Evolutionary conservation across 371 early-diverging fungal genomes (phyloP), one percentile per base, ranked within the genome.

Genomic region (Mucor mucedo): DNA sequence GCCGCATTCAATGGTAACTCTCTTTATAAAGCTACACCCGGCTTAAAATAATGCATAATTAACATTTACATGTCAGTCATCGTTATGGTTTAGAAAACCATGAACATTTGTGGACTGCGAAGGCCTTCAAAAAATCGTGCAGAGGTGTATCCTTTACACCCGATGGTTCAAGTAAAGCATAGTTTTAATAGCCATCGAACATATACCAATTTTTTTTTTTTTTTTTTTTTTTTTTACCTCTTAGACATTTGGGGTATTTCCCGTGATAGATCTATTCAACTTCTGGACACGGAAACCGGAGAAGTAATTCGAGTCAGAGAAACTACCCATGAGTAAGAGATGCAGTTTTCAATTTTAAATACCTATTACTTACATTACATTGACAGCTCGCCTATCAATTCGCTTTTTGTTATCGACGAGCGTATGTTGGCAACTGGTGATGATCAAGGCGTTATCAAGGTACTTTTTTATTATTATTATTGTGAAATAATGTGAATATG

Each of bases 401-500:
- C 84, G 5, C 63, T 97, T 38, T 76, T 78, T 5, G 71, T 82
- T 7, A 68, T 97, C 45, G 86, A 85, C 59, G 87, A 91, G 54
- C 80, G 80, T 54, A 78, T 90, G 32, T 52, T 95, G n/a, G 94
- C 93, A 0, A 92, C 96, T 0, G 97, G 95, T 11, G 96, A 95
- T 63, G 97, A 97, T 69, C 82, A 76, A 5, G 97, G 97, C n/a
- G 77, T 84, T 35, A 91, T 97, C 45, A 95, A 94, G 75, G 86
- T 86, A 73, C 45, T 53, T 38, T 38, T 11, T 40, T 33, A 14
- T 4, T 13, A 57, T 13, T 27, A 35, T 21, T 21, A 21, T 21
- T 21, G 21, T 21, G 21, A 13, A 30, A 28, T 32, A 28, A 45
- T 0, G 3, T 1, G 4, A 7, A 1, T n/a, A 1, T 5, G 27